Evolutionary conservation across 2,329 filamentous ascomycete species (phyloP), one percentile per base, ranked within the genome.

Genomic region (Helotiales sp.): DNA sequence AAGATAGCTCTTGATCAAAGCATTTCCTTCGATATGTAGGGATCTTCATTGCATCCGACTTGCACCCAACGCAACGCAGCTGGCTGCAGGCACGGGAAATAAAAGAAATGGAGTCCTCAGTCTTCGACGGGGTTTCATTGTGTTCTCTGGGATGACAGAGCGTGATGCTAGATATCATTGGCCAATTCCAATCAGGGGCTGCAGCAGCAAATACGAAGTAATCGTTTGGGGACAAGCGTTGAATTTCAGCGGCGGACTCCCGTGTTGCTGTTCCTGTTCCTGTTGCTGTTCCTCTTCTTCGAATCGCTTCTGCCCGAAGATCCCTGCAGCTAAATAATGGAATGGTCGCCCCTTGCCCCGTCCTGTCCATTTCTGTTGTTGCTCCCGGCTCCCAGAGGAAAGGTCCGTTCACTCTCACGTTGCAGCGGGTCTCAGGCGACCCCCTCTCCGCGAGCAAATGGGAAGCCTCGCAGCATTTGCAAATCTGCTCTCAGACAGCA

Each of bases 251-350:
- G 40, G 40, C 40, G 40, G 40, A 45, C n/a, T 45, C 17, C 37
- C 13, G n/a, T n/a, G n/a, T n/a, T n/a, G n/a, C n/a, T n/a, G n/a
- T n/a, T n/a, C n/a, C n/a, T n/a, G n/a, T n/a, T n/a, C n/a, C n/a
- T n/a, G n/a, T n/a, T n/a, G n/a, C n/a, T n/a, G n/a, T n/a, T n/a
- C 17, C 37, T 40, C 37, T 40, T 40, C 6, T 10, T 50, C 26
- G 47, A 15, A 50, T 52, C 49, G 49, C 52, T 57, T 57, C 7
- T 57, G 52, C n/a, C 52, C 52, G 52, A 57, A 57, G 52, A 57
- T 57, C 52, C 30, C 24, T 52, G 26, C 22, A 52, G 22, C 47
- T 52, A 28, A n/a, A n/a, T n/a, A n/a, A n/a, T n/a, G n/a, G n/a
- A n/a, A 17, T 15, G 22, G 22, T 22, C 26, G 47, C 22, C 40